Conservation (phyloP, 495 filamentous ascomycete genomes). For the Aspergillus campestris region DNA sequence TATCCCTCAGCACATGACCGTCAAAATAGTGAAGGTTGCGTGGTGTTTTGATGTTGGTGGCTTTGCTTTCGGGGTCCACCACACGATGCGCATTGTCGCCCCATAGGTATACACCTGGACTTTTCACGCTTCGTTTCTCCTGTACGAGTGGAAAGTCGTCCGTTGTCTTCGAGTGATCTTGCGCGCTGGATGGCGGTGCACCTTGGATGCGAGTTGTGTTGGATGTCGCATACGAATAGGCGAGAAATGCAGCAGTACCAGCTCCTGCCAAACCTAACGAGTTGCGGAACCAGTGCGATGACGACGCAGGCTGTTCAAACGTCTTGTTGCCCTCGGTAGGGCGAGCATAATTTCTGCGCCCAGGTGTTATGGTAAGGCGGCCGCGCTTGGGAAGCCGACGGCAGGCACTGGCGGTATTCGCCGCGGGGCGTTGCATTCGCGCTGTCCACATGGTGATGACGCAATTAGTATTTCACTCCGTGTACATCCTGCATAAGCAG, state of each 20-base stretch:
- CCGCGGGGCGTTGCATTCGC: constrained; percentile 20
- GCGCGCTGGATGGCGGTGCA: constrained; percentile 9
- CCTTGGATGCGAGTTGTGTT: constrained; percentile 13
- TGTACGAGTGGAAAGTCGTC: constrained; percentile 72
- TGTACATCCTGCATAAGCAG: constrained; percentile 4
- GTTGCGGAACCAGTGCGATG: constrained; percentile 27
- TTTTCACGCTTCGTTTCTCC: constrained; percentile 80
- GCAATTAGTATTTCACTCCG: constrained; percentile 2
- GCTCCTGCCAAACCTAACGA: constrained; percentile 28
- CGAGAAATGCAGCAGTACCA: constrained; percentile 27
- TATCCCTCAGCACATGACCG: constrained; percentile 71
- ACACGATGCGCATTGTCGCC: constrained; percentile 82
- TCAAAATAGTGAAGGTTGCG: constrained; percentile 77
- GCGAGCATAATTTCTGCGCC: constrained; percentile 20
- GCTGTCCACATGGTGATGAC: constrained; percentile 21
- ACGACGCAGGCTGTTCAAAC: constrained; percentile 8
- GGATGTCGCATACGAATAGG: constrained; percentile 26
- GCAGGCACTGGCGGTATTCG: constrained; percentile 11
- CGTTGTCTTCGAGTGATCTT: constrained; percentile 17
- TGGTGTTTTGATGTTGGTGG: constrained; percentile 68
- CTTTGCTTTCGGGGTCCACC: constrained; percentile 73
- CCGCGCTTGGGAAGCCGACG: constrained; percentile 11
- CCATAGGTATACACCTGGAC: constrained; percentile 89
- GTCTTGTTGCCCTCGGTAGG: constrained; percentile 14
- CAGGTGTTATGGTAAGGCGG: constrained; percentile 16